These are phyloP conservation scores for Exobasidium cylindrosporum DNA, from an alignment of 1,284 basidiomycete species.

Conservation along the genomic window DNA sequence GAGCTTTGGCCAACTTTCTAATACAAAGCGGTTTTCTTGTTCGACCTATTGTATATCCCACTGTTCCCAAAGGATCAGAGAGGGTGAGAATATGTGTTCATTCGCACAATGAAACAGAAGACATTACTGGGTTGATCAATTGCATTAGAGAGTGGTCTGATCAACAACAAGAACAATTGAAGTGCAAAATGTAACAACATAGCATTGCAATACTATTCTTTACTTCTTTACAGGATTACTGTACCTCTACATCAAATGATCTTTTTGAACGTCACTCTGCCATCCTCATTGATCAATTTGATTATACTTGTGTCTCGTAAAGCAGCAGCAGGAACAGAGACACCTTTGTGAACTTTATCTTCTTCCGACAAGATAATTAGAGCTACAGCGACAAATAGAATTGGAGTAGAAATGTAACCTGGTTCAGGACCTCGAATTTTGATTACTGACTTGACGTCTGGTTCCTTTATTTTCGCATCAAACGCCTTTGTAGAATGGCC, in stretches of 20 bases:
- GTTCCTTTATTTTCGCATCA: background rate
- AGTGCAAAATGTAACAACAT: background rate
- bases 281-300: constrained; percentile 18
- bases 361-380: constrained; percentile 17
- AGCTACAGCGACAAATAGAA: constrained; percentile 19
- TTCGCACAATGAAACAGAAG: constrained; percentile 66
- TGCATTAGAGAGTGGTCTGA: constrained; percentile 2
- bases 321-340: constrained; percentile 17
- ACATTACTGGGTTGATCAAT: constrained; percentile 61
- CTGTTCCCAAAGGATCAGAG: constrained; percentile 76
- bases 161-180: background rate
- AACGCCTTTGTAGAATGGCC: constrained; percentile 14
- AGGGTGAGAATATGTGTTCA: constrained; percentile 82
- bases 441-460: constrained; percentile 14
- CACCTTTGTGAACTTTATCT: constrained; percentile 13
- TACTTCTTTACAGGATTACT: too few relatives aligned
- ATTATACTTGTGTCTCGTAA: constrained; percentile 15
- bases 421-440: constrained; percentile 14
- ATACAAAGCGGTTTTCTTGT: constrained; percentile 66
- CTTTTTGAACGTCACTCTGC: constrained; percentile 16
- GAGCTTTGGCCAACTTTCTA: constrained; percentile 68
- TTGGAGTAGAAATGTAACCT: constrained; percentile 20
- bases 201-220: too few relatives aligned
- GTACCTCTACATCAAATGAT: background rate
- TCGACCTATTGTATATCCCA: constrained; percentile 69